Base-by-base conservation (phyloP, 1,284 basidiomycete species). In the Fereydounia khargensis region DNA sequence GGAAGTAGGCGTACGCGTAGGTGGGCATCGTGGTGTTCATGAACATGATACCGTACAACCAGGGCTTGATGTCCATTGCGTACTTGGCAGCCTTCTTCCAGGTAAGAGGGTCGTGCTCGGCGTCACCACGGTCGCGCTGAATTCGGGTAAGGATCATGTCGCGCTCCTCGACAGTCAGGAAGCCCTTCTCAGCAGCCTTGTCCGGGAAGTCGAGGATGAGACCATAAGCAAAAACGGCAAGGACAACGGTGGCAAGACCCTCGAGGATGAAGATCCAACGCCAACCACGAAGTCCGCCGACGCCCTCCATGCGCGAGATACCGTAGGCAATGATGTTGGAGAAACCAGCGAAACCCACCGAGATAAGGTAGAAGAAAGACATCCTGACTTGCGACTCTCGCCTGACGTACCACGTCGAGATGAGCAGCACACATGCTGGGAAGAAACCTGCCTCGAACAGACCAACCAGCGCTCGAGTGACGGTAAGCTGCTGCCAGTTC, bases 331-430 rank as follows among this genome's bases (percentile, higher is more conserved):
- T 43, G 44, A 79, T 79, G 57, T 77, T 73, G 38, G 77, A 76
- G 70, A 79, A 77, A 1, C 78, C 79, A 18, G 75, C 67, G 42
- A 76, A 59, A 38, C 74, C 39, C 68, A 76, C 43, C 28, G 58
- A 44, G 57, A 61, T 35, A 28, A 78, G 69, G 71, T 80, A 80
- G 71, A 80, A 80, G 30, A 68, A 53, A 6, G 75, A 72, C 47
- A 78, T 59, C 18, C 77, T 68, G 23, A 58, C 62, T 36, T 79
- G 77, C 41, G 77, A 77, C 58, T 79, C 77, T 42, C 70, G 70
- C 10, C 79, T 76, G 1, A 78, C 77, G 63, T 80, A 81, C 79
- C 79, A 80, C 28, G 70, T 76, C 5, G 77, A 73, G 47, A 80
- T 74, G n/a, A 81, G 67, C 66, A 72, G 79, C 1, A 77, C 76